phyloP scores from a whole-genome alignment of 2,329 filamentous ascomycete genomes.

The Cercospora zeae-maydis region DNA sequence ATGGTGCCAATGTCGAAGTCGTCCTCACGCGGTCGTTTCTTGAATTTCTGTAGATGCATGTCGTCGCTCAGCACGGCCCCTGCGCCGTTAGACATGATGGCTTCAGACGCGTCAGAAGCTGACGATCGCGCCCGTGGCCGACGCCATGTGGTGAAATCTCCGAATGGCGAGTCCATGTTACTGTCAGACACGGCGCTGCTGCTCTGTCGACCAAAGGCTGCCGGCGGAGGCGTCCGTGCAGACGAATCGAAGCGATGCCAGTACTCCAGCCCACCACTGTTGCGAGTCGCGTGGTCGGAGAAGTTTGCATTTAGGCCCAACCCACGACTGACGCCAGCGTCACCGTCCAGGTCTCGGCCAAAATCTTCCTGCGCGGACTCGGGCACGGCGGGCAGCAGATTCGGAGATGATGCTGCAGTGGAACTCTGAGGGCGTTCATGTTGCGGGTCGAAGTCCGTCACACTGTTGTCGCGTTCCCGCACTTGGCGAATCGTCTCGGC shows the following conservation, averaged over 20 bases:
- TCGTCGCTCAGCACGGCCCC: constrained; percentile 32
- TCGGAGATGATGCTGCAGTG: constrained; percentile 67
- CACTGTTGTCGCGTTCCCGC: constrained; percentile 69
- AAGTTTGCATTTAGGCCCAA: constrained; percentile 62
- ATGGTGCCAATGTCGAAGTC: constrained; percentile 85
- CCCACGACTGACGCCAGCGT: constrained; percentile 22
- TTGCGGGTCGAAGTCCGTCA: constrained; percentile 38
- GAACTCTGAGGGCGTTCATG: constrained; percentile 45
- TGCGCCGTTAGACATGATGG: constrained; percentile 18
- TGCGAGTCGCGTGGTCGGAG: constrained; percentile 68
- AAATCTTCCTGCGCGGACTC: constrained; percentile 64
- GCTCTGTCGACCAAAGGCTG: constrained; percentile 54
- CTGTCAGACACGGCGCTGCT: constrained; percentile 60
- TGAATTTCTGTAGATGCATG: constrained; percentile 44
- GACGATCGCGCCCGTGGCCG: constrained; percentile 33
- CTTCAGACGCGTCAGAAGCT: constrained; percentile 35
- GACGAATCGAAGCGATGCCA: constrained; percentile 76
- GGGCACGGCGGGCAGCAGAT: constrained; percentile 54
- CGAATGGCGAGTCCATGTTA: constrained; percentile 64
- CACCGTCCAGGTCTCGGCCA: constrained; percentile 55
- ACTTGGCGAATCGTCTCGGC: constrained; percentile 95
- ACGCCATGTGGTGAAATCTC: constrained; percentile 26
- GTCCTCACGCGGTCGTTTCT: constrained; percentile 84
- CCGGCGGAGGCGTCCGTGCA: constrained; percentile 60
- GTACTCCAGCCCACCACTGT: constrained; percentile 68